These are phyloP conservation scores for Psophocarpus tetragonolobus DNA, from an alignment of 306 rosid genomes.

Conservation along the genomic window DNA sequence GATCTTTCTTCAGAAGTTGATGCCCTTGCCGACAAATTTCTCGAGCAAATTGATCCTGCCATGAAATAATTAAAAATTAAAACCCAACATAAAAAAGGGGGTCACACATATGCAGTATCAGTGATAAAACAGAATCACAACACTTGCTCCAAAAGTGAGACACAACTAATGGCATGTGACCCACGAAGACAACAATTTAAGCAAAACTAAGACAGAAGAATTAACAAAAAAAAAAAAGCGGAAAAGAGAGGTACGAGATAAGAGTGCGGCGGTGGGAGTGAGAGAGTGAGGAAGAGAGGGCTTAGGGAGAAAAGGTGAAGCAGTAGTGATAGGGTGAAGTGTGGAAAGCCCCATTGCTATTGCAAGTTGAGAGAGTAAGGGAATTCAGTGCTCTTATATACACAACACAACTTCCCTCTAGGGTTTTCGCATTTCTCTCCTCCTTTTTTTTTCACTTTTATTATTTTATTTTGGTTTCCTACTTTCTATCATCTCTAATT, in stretches of 20 bases:
- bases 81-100: background rate
- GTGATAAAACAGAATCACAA: background rate
- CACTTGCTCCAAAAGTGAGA: background rate
- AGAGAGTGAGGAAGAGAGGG: constrained; percentile 15
- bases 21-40: constrained; percentile 33
- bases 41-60: constrained; percentile 37
- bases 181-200: background rate
- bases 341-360: constrained; percentile 35
- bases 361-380: background rate
- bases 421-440: constrained; percentile 36
- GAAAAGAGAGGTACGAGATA: constrained; percentile 37
- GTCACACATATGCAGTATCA: background rate
- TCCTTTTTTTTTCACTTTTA: background rate
- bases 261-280: constrained; percentile 1
- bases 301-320: background rate
- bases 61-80: no score
- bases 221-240: background rate
- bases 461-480: background rate
- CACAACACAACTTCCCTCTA: constrained; percentile 5
- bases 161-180: background rate
- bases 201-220: background rate
- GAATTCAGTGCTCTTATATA: constrained; percentile 9
- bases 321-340: constrained; percentile 18
- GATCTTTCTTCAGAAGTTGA: constrained; percentile 42
- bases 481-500: no score